A percentile compares a stretch with the other conserved stretches of the same genome.
These are phyloP conservation scores for Beauveria bassiana DNA, from an alignment of 2,329 filamentous ascomycete genomes.

Conservation along the genomic window DNA sequence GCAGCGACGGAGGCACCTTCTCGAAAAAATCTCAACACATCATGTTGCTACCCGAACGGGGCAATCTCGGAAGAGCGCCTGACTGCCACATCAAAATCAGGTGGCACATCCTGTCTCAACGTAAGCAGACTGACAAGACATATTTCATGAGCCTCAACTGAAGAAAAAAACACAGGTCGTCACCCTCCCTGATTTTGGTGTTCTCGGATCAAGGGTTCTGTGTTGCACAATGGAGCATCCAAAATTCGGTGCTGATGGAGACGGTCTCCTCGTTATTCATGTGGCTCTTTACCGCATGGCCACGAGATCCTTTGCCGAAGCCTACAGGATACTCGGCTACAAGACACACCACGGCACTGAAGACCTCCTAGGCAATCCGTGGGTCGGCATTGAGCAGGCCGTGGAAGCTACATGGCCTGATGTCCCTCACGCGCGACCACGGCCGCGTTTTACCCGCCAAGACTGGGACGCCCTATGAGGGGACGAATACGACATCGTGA, in stretches of 20 bases:
- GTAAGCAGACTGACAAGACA: no score
- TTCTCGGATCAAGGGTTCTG: no score
- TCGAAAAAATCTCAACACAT: no score
- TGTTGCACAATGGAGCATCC: background rate
- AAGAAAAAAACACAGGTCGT: no score
- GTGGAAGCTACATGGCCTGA: slow-evolving; percentile 6
- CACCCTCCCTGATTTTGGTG: no score
- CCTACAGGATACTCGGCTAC: slow-evolving; percentile 13
- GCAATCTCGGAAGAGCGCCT: no score
- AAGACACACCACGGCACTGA: slow-evolving; percentile 14
- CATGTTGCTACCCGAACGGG: no score
- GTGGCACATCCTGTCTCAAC: no score
- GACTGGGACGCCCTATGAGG: slow-evolving; percentile 22
- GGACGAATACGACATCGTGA: slow-evolving; percentile 17
- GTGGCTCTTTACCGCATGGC: slow-evolving; percentile 11
- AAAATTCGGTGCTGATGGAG: background rate
- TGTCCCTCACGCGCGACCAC: slow-evolving; percentile 11
- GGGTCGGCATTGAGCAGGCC: background rate
- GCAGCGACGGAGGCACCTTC: no score
- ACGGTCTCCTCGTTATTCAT: slow-evolving; percentile 9
- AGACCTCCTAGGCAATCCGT: background rate
- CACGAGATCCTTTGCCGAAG: slow-evolving; percentile 10
- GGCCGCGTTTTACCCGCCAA: slow-evolving; percentile 10
- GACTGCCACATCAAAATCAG: no score
- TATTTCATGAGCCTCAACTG: no score